Evolutionary conservation across 495 filamentous ascomycete species (phyloP), one percentile per base, ranked within the genome.

Genomic region (Penicillium subrubescens): DNA sequence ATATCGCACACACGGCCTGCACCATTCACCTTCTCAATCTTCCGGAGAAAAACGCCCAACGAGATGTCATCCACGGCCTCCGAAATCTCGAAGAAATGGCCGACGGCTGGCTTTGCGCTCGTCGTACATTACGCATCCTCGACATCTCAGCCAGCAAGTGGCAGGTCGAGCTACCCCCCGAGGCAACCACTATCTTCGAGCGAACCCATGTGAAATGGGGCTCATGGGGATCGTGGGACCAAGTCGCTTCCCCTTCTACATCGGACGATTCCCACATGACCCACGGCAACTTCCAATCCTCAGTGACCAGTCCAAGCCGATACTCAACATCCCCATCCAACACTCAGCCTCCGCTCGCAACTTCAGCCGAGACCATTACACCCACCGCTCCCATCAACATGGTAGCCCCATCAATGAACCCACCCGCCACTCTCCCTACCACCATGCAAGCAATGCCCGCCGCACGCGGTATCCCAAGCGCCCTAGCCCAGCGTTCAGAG

Each of bases 1-100:
- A 99, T 77, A 97, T 99, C 69, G 84, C 89, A 0, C 96, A 98
- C 76, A 91, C 91, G 2, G 94, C 94, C 15, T 95, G 92, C 74
- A 97, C 94, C 2, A 92, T 98, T 55, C 96, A 98, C 68, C 83
- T 99, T 27, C 88, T 99, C 55, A 97, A 97, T 67, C 82, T 97
- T 2, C 92, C 92, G 0, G 93, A 97, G 52, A 96, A 94, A 69
- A 92, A 91, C 41, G 92, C 94, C 10, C 89, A 85, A 65, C 82
- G 94, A 67, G 95, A 99, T 75, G 89, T 98, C 50, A 86, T 91
- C 12, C 93, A 97, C 64, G 92, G 93, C 7, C 82, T 97, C n/a
- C 91, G 90, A 59, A 91, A 95, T 64, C 86, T 98, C 14, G 95
- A 98, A 76, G 96, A 99, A 71, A 97, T 99, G 67, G 93, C 91